These are phyloP conservation scores for Pisolithus tinctorius DNA, from an alignment of 768 basidiomycete genomes.

Conservation along the genomic window DNA sequence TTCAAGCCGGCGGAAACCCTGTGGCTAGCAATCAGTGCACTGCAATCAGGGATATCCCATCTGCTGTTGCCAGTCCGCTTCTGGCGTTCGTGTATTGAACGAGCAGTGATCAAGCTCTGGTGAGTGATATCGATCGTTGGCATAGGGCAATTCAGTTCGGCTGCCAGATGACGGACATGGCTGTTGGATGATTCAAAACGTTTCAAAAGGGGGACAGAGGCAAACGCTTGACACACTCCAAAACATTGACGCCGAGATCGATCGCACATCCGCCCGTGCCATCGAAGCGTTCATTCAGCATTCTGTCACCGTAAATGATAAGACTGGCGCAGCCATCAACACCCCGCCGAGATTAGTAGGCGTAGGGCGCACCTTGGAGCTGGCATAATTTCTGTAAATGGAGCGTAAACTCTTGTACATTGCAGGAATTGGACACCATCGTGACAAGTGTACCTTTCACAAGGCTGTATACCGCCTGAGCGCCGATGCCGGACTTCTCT, in stretches of 20 bases:
- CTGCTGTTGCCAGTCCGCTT: conserved; percentile 38
- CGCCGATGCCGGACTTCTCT: conserved; percentile 75
- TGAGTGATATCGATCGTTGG: conserved; percentile 66
- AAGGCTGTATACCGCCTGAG: conserved; percentile 46
- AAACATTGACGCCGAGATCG: conserved; percentile 80
- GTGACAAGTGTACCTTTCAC: conserved; percentile 44
- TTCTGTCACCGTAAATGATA: conserved; percentile 54
- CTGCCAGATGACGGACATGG: conserved; percentile 65
- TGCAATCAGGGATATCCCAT: conserved; percentile 74
- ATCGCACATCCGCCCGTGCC: conserved; percentile 63
- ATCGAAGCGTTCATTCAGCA: conserved; percentile 64
- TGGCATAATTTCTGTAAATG: conserved; percentile 54
- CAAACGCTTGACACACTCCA: conserved; percentile 36
- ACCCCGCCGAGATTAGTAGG: background rate
- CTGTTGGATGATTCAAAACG: conserved; percentile 17
- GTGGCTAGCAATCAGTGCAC: conserved; percentile 69
- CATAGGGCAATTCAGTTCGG: conserved; percentile 63
- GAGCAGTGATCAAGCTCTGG: conserved; percentile 72
- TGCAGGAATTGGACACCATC: background rate
- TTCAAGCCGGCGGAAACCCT: conserved; percentile 68
- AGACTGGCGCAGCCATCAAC: conserved; percentile 30
- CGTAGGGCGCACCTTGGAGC: conserved; percentile 42
- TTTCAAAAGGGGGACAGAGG: background rate
- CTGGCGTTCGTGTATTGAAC: conserved; percentile 56
- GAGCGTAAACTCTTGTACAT: conserved; percentile 9